These are phyloP conservation scores for Rhizopogon vulgaris DNA, from an alignment of 768 basidiomycete genomes.

Conservation along the genomic window DNA sequence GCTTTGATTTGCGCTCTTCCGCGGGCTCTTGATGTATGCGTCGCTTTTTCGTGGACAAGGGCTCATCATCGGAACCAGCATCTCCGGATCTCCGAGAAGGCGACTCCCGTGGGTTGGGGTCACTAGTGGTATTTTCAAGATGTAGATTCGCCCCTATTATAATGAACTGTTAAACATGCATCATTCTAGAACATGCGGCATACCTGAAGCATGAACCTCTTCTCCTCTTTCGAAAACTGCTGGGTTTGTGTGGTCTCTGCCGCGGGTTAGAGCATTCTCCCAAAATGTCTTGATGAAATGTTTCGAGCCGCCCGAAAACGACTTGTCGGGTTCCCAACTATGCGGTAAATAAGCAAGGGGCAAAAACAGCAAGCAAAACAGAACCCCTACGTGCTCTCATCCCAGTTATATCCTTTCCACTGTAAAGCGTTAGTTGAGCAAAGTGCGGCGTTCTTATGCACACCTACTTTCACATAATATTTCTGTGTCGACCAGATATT, in stretches of 20 bases:
- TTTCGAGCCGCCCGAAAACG: slow-evolving; percentile 51
- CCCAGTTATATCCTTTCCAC: slow-evolving; percentile 57
- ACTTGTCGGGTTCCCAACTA: slow-evolving; percentile 66
- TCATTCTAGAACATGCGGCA: background rate
- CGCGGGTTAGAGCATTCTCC: slow-evolving; percentile 25
- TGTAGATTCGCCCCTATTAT: slow-evolving; percentile 11
- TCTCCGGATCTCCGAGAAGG: slow-evolving; percentile 5
- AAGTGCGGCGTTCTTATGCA: background rate
- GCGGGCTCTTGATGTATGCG: slow-evolving; percentile 10
- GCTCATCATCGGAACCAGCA: slow-evolving; percentile 12
- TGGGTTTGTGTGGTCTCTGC: slow-evolving; percentile 44
- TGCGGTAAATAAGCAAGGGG: slow-evolving; percentile 4
- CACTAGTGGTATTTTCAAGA: slow-evolving; percentile 13
- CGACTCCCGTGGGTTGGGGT: slow-evolving; percentile 4
- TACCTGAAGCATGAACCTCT: slow-evolving; percentile 48
- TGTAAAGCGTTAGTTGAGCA: slow-evolving; percentile 17
- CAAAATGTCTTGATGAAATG: slow-evolving; percentile 39
- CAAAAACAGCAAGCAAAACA: background rate
- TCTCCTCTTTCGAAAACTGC: slow-evolving; percentile 49
- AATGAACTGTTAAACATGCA: background rate
- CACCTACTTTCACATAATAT: slow-evolving; percentile 53
- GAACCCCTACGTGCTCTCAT: slow-evolving; percentile 52
- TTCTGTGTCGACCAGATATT: slow-evolving; percentile 27
- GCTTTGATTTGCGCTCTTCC: slow-evolving; percentile 5
- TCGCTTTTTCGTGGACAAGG: slow-evolving; percentile 17